Percentiles rank a stretch among this genome's conserved stretches.
Evolutionary conservation across 805 yeast genomes (phyloP).

Genomic region (Starmerella cellae): DNA sequence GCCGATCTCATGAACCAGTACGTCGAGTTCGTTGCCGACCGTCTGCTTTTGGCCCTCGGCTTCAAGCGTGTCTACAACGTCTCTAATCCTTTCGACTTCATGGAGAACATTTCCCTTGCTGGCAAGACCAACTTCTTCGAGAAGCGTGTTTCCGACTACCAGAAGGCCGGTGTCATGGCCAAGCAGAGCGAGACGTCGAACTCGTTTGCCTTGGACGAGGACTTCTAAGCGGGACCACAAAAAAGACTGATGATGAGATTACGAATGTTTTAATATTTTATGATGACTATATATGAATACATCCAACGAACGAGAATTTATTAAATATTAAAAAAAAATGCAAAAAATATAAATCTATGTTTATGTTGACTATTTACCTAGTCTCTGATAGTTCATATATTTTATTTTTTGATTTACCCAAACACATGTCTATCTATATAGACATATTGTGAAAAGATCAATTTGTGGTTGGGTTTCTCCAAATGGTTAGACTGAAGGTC

Average conservation of each 20-base stretch:
- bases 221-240: constrained; percentile 70
- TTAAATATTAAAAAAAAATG: not conserved
- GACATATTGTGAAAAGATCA: too few species aligned
- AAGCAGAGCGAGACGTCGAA: constrained; percentile 34
- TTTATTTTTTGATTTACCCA: too few species aligned
- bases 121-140: constrained; percentile 99
- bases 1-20: constrained; percentile 88
- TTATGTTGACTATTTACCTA: not conserved
- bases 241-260: constrained; percentile 1
- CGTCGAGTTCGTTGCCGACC: constrained; percentile 95
- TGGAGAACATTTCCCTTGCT: constrained; percentile 96
- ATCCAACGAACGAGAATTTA: too few species aligned
- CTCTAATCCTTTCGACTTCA: constrained; percentile 91
- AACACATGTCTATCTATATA: too few species aligned
- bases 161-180: constrained; percentile 98
- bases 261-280: not conserved
- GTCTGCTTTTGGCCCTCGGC: constrained; percentile 82
- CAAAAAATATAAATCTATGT: not conserved
- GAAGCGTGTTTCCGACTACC: constrained; percentile 97
- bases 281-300: not conserved
- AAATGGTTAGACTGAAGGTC: constrained; percentile 79
- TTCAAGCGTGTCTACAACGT: constrained; percentile 78
- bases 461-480: not conserved
- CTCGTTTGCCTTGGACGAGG: constrained; percentile 81
- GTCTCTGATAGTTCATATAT: too few species aligned